Percentiles rank a stretch among this genome's conserved stretches.
Evolutionary conservation across 1,139 yeast species (phyloP).

Genomic region (Blastobotrys serpentis): DNA sequence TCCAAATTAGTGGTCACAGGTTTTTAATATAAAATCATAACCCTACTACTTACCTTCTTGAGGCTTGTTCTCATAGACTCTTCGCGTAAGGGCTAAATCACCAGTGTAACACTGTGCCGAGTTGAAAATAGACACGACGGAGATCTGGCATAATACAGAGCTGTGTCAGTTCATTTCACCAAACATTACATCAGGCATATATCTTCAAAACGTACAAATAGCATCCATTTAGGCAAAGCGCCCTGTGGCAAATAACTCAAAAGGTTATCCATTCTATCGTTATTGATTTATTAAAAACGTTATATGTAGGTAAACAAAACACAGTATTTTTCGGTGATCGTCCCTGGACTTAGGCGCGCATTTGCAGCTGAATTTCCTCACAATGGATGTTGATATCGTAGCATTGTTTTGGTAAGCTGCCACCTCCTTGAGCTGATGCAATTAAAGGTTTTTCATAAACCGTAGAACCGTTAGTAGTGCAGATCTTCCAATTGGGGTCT

Average conservation of each 20-base stretch:
- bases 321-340: not conserved
- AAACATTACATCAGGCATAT: no score
- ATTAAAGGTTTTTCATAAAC: slow-evolving; percentile 1
- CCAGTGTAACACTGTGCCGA: slow-evolving; percentile 83
- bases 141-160: slow-evolving; percentile 45
- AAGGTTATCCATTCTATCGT: slow-evolving; percentile 11
- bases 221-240: slow-evolving; percentile 65
- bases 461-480: slow-evolving; percentile 6
- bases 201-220: slow-evolving; percentile 44
- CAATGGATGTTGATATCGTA: slow-evolving; percentile 1
- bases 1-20: no score
- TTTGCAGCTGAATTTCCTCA: not conserved
- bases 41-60: slow-evolving; percentile 44
- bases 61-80: slow-evolving; percentile 73
- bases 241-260: slow-evolving; percentile 41
- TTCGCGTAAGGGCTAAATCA: slow-evolving; percentile 68
- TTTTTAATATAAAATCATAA: no score
- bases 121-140: slow-evolving; percentile 86
- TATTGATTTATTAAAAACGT: not conserved
- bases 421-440: not conserved
- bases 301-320: not conserved
- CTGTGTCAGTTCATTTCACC: not conserved
- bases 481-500: slow-evolving; percentile 1
- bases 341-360: not conserved
- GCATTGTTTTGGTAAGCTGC: not conserved